phyloP scores from a whole-genome alignment of 139 green algal genomes.

The Chlorokybus atmophyticus region DNA sequence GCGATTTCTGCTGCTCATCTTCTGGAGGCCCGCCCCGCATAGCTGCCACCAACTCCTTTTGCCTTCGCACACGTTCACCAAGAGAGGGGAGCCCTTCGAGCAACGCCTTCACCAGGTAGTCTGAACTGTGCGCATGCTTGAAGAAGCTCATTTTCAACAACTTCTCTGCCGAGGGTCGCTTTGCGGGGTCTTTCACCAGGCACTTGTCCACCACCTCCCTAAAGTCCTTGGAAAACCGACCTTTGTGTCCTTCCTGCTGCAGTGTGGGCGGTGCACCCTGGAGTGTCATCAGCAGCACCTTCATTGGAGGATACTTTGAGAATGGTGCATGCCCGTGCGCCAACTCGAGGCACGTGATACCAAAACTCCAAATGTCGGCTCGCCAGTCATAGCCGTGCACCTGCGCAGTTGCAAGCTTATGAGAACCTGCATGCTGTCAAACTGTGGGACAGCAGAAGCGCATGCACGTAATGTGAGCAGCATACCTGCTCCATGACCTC shows the following conservation, averaged over 20 bases:
- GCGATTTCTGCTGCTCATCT: not conserved
- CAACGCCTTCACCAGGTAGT: slow-evolving; percentile 66
- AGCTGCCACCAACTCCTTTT: slow-evolving; percentile 9
- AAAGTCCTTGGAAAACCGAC: slow-evolving; percentile 52
- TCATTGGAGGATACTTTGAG: slow-evolving; percentile 97
- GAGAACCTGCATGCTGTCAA: too few relatives aligned
- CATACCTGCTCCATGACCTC: slow-evolving; percentile 93
- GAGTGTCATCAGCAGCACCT: slow-evolving; percentile 89
- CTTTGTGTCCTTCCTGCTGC: slow-evolving; percentile 43
- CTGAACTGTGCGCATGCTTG: slow-evolving; percentile 56
- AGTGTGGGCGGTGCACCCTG: slow-evolving; percentile 90
- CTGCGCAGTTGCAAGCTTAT: too few relatives aligned
- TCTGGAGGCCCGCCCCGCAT: not conserved
- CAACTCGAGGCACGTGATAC: slow-evolving; percentile 96
- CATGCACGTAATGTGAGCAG: too few relatives aligned
- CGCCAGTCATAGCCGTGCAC: not conserved
- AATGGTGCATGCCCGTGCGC: slow-evolving; percentile 96
- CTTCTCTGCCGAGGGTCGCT: slow-evolving; percentile 73
- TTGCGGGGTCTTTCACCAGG: slow-evolving; percentile 84
- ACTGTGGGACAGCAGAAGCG: too few relatives aligned
- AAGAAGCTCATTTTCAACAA: slow-evolving; percentile 98
- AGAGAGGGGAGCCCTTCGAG: slow-evolving; percentile 66
- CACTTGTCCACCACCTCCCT: slow-evolving; percentile 85
- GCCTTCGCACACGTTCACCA: slow-evolving; percentile 59
- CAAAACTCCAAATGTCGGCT: slow-evolving; percentile 98